Evolutionary conservation across 192 early-diverging fungal genomes (phyloP).

Genomic region (Nowakowskiella sp.): DNA sequence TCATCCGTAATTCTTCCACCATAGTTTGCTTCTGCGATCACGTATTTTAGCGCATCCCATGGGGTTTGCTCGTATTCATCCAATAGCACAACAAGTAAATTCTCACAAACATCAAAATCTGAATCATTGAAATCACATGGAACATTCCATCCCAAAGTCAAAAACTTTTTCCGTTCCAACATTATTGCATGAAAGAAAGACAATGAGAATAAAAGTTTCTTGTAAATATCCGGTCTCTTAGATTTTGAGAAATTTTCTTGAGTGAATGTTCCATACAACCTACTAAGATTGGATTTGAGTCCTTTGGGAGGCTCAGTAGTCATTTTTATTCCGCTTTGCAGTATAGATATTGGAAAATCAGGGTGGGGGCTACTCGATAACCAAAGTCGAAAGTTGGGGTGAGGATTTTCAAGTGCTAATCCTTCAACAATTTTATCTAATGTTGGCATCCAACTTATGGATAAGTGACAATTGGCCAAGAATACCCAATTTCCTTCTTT

Average conservation of each 20-base stretch:
- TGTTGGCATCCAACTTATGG: slow-evolving; percentile 54
- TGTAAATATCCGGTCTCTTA: slow-evolving; percentile 40
- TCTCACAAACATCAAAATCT: slow-evolving; percentile 58
- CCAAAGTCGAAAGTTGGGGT: slow-evolving; percentile 52
- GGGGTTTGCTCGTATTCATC: slow-evolving; percentile 52
- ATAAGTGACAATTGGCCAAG: slow-evolving; percentile 57
- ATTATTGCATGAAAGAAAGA: slow-evolving; percentile 54
- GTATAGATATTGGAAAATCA: slow-evolving; percentile 55
- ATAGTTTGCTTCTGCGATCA: slow-evolving; percentile 59
- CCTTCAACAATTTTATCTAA: slow-evolving; percentile 55
- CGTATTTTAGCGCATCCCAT: slow-evolving; percentile 57
- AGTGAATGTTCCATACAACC: slow-evolving; percentile 38
- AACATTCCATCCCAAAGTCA: slow-evolving; percentile 57
- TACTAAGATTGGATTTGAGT: slow-evolving; percentile 43
- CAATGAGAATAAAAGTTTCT: slow-evolving; percentile 46
- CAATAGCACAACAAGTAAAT: slow-evolving; percentile 43
- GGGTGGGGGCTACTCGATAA: slow-evolving; percentile 57
- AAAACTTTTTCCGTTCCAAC: slow-evolving; percentile 54
- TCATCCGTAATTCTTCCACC: slow-evolving; percentile 56
- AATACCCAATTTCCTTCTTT: slow-evolving; percentile 59
- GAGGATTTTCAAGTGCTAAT: slow-evolving; percentile 42
- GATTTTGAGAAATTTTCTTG: slow-evolving; percentile 40
- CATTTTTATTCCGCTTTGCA: slow-evolving; percentile 53
- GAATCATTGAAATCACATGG: slow-evolving; percentile 56
- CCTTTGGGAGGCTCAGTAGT: slow-evolving; percentile 59